Evolutionary conservation across 78 protist genomes (phyloP), one percentile per base, ranked within the genome.

Genomic region (Chrysochromulina tobinii): DNA sequence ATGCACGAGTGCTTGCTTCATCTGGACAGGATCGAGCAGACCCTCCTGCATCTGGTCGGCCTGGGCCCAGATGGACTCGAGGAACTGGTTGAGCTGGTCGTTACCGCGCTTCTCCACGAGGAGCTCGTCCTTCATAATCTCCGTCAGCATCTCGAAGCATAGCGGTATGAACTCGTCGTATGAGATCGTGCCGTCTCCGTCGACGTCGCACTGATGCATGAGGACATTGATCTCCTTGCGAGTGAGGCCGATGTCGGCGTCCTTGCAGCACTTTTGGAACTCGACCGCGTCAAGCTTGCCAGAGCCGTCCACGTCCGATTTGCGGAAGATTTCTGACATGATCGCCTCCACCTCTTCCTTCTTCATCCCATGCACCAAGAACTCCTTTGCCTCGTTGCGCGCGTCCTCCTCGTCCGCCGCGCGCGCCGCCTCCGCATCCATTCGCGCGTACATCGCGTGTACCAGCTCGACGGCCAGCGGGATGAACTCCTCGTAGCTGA

Each of bases 191-290:
- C 72, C 72, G 72, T 59, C 55, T 1, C 6, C 15, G 57, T 58
- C 54, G 23, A 15, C 25, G 73, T 84, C 89, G 20, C 14, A 23
- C 55, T 8, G 7, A 15, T 1, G 9, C 89, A 84, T 84, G 58
- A 84, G 61, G 12, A 4, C 8, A 21, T 59, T 57, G 58, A 57
- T n/a, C 58, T 84, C 89, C 27, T 57, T 57, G 54, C 73, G 73
- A 18, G 72, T 84, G 38, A 84, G 73, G 17, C 89, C 89, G 8
- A 84, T 23, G 73, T 84, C 89, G 17, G 89, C 58, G n/a, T 57
- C 54, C 59, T 7, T 0, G 50, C 58, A 8, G 58, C 53, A 27
- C 57, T 27, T 2, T 48, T 38, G 57, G 73, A 59, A 57, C 89
- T 84, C 89, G 50, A 6, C 14, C 14, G 7, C 54, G 58, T 55